phyloP scores from a whole-genome alignment of 192 early-diverging fungal genomes.

The Linnemannia hyalina region DNA sequence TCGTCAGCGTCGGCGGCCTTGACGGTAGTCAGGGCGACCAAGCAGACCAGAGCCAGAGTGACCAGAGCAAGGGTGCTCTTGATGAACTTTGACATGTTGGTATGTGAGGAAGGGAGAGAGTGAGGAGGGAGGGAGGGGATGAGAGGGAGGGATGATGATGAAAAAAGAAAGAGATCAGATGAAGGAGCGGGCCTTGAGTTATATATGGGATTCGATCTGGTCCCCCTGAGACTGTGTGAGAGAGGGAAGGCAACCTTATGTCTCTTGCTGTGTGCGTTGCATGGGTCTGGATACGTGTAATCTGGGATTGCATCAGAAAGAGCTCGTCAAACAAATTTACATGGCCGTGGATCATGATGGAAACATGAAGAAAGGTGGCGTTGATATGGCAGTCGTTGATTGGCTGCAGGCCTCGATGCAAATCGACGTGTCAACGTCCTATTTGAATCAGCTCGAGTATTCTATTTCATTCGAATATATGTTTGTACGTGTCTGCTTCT shows the following conservation, averaged over 20 bases:
- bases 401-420: conserved; percentile 16
- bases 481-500: neutral
- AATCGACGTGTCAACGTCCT: neutral
- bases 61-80: conserved; percentile 55
- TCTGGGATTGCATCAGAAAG: no score
- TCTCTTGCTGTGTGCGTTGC: neutral
- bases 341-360: neutral
- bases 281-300: neutral
- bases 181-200: conserved; percentile 4
- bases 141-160: conserved; percentile 21
- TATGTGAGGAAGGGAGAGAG: conserved; percentile 2
- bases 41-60: conserved; percentile 51
- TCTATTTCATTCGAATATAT: neutral
- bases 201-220: conserved; percentile 5
- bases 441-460: neutral
- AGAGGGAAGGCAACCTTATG: neutral
- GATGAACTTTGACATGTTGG: conserved; percentile 55
- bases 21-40: conserved; percentile 52
- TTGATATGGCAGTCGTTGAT: conserved; percentile 29
- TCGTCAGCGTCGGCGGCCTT: conserved; percentile 56
- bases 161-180: conserved; percentile 19
- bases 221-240: neutral
- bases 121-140: conserved; percentile 1
- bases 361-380: neutral
- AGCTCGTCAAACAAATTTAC: neutral